phyloP scores from a whole-genome alignment of 1,284 basidiomycete species.

The Abortiporus biennis region DNA sequence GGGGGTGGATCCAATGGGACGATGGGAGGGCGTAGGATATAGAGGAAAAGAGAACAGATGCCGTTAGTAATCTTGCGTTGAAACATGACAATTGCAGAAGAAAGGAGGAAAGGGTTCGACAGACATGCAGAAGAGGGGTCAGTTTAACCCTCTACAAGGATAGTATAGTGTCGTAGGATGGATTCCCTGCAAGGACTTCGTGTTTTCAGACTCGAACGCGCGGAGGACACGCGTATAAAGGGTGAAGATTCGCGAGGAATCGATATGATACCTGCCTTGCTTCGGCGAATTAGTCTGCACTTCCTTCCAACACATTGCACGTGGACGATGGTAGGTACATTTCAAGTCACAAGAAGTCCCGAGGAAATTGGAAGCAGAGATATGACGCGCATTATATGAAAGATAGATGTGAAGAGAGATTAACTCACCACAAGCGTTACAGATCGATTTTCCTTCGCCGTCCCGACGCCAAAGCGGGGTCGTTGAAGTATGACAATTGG shows the following conservation, averaged over 20 bases:
- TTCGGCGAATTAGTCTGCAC: too few relatives aligned
- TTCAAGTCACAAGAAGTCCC: conserved; percentile 2
- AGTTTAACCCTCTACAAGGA: not conserved
- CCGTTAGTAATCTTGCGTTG: conserved; percentile 9
- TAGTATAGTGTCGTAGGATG: not conserved
- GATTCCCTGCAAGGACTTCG: not conserved
- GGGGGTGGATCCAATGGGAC: conserved; percentile 4
- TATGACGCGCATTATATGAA: conserved; percentile 16
- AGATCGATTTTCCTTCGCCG: conserved; percentile 73
- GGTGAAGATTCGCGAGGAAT: conserved; percentile 22
- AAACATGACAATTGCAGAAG: conserved; percentile 15
- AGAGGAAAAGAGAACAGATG: conserved; percentile 6
- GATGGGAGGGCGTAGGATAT: conserved; percentile 4
- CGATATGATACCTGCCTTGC: conserved; percentile 25
- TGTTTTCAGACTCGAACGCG: conserved; percentile 1
- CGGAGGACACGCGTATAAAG: conserved; percentile 12
- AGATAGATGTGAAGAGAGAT: conserved; percentile 19
- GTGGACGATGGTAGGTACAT: too few relatives aligned
- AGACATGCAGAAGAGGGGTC: conserved; percentile 11
- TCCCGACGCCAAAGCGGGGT: conserved; percentile 83
- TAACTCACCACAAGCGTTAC: conserved; percentile 83
- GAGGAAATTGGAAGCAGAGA: conserved; percentile 18
- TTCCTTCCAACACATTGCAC: too few relatives aligned
- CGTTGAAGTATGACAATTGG: conserved; percentile 66
- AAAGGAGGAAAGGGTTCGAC: conserved; percentile 11